Evolutionary conservation across 1,139 yeast genomes (phyloP).

Genomic region (Yamadazyma dushanensis): DNA sequence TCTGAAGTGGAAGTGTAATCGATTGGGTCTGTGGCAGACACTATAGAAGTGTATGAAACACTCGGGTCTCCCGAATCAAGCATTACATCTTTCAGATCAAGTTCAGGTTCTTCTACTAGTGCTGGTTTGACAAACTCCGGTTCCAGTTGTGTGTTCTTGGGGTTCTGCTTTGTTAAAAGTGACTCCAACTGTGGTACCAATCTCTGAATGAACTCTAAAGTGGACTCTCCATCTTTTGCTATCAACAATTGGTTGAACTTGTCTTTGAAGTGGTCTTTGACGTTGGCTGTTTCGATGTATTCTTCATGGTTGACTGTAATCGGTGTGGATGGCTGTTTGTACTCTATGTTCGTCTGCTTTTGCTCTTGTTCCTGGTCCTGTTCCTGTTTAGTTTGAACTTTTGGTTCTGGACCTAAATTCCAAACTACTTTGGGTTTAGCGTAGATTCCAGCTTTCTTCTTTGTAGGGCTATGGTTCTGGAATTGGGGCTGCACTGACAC

Average conservation of each 20-base stretch:
- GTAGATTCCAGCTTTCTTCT: constrained; percentile 12
- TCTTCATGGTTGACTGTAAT: neutral
- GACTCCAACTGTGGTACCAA: neutral
- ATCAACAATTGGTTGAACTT: neutral
- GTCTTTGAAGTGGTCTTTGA: neutral
- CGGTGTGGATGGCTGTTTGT: neutral
- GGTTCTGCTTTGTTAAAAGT: neutral
- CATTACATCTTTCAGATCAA: no score
- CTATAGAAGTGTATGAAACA: no score
- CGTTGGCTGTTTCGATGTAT: neutral
- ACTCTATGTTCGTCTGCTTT: neutral
- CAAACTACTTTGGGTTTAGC: constrained; percentile 25
- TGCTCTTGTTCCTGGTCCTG: no score
- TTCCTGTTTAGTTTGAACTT: neutral
- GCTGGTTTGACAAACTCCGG: no score
- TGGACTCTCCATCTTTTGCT: neutral
- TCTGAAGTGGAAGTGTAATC: no score
- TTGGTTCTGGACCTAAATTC: constrained; percentile 5
- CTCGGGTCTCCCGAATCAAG: no score
- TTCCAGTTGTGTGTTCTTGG: neutral
- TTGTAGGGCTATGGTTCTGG: constrained; percentile 17
- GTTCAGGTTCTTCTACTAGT: neutral
- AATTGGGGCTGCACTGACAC: constrained; percentile 29
- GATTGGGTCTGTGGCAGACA: no score
- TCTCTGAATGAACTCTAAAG: neutral